phyloP scores from a whole-genome alignment of 2,329 filamentous ascomycete genomes.

The Geosmithia putterillii region DNA sequence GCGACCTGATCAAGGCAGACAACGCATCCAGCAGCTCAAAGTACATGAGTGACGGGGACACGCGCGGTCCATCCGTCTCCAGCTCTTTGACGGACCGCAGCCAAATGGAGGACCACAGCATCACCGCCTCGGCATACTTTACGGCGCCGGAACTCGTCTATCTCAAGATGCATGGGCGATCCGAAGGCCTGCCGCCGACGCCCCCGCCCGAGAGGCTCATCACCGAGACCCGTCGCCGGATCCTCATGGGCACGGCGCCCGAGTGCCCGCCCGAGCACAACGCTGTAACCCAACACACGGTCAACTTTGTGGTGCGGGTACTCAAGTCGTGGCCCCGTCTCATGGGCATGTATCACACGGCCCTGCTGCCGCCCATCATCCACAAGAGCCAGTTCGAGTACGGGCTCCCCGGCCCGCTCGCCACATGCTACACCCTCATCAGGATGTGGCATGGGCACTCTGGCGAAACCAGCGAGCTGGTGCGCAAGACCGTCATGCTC shows the following conservation, averaged over 20 bases:
- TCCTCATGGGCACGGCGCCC: constrained; percentile 1
- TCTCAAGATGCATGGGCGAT: too few species aligned
- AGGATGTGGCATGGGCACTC: constrained; percentile 4
- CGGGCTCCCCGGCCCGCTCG: constrained; percentile 2
- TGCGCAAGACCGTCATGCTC: constrained; percentile 2
- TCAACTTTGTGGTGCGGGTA: constrained; percentile 5
- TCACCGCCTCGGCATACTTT: too few species aligned
- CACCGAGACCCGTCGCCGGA: background rate
- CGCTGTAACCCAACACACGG: constrained; percentile 3
- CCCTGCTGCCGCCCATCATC: constrained; percentile 6
- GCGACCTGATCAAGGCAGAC: too few species aligned
- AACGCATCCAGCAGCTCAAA: too few species aligned
- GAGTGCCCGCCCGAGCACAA: background rate
- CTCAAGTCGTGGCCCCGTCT: constrained; percentile 7
- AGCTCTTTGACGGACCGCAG: too few species aligned
- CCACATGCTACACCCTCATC: constrained; percentile 5
- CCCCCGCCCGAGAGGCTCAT: background rate
- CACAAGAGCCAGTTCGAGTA: constrained; percentile 5
- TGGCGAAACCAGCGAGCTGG: constrained; percentile 1
- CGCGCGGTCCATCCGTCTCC: too few species aligned
- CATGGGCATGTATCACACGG: constrained; percentile 4
- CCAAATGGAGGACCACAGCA: too few species aligned
- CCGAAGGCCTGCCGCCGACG: background rate
- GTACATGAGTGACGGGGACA: too few species aligned
- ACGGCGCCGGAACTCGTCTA: too few species aligned